phyloP scores from a whole-genome alignment of 2,329 filamentous ascomycete species.

The Gaeumannomyces tritici region DNA sequence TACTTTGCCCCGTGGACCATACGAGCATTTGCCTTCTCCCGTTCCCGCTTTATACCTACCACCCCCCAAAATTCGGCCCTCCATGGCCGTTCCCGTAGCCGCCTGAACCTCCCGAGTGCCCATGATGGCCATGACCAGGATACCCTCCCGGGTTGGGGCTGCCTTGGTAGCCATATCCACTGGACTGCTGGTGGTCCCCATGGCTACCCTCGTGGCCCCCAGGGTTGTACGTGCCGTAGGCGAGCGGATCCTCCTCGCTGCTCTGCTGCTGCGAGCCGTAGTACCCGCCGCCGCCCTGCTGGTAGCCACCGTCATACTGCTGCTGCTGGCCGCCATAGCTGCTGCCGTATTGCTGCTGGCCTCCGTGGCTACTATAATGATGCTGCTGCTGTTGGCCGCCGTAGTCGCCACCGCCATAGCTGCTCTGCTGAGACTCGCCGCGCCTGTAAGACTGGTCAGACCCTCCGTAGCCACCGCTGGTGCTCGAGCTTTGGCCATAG shows the following conservation, averaged over 20 bases:
- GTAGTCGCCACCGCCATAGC: not conserved
- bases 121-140: too few species aligned
- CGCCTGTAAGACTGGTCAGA: too few species aligned
- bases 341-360: not conserved
- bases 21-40: too few species aligned
- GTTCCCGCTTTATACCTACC: not conserved
- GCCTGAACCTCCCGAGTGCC: not conserved
- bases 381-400: not conserved
- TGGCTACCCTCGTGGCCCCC: not conserved
- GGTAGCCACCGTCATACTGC: not conserved
- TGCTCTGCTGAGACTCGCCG: not conserved
- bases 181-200: not conserved
- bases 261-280: not conserved
- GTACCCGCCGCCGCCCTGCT: not conserved
- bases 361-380: not conserved
- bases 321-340: not conserved
- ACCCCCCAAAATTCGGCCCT: not conserved
- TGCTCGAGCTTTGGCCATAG: not conserved
- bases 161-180: too few species aligned
- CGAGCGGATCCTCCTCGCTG: not conserved
- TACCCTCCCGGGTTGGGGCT: too few species aligned
- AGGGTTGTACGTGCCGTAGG: not conserved
- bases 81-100: not conserved
- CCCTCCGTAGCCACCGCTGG: not conserved
- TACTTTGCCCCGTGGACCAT: too few species aligned